Conservation (phyloP, 176 grass and related monocot species). For the Puccinellia tenuiflora region DNA sequence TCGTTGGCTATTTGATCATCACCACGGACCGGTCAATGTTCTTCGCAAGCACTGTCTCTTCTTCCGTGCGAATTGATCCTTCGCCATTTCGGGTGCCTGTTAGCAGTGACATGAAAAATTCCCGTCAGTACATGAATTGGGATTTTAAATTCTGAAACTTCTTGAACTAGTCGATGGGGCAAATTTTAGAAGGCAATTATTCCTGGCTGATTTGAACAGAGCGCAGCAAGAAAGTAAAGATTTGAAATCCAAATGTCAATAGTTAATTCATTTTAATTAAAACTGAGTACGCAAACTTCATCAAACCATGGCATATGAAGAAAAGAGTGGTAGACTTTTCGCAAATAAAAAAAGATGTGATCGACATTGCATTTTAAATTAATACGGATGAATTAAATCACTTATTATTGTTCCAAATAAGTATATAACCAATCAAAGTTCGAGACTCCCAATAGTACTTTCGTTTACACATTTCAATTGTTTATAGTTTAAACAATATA, state of each 20-base stretch:
- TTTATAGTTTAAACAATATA: neutral
- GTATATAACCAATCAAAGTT: neutral
- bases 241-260: neutral
- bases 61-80: slow-evolving; percentile 39
- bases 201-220: neutral
- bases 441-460: neutral
- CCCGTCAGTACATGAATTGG: neutral
- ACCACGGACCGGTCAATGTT: slow-evolving; percentile 81
- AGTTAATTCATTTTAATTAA: neutral
- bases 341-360: too few species aligned
- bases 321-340: too few species aligned
- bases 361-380: neutral
- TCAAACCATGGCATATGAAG: neutral
- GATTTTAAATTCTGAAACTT: neutral
- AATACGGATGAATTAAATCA: neutral
- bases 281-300: neutral
- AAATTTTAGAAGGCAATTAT: neutral
- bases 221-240: neutral
- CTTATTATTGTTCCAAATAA: neutral
- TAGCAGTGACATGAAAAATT: neutral
- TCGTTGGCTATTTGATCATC: slow-evolving; percentile 8
- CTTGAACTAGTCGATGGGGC: neutral
- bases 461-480: neutral
- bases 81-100: slow-evolving; percentile 41
- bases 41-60: slow-evolving; percentile 73